Base-by-base conservation (phyloP, 352 stramenopile genomes). In the Chrysophaeum taylorii region DNA sequence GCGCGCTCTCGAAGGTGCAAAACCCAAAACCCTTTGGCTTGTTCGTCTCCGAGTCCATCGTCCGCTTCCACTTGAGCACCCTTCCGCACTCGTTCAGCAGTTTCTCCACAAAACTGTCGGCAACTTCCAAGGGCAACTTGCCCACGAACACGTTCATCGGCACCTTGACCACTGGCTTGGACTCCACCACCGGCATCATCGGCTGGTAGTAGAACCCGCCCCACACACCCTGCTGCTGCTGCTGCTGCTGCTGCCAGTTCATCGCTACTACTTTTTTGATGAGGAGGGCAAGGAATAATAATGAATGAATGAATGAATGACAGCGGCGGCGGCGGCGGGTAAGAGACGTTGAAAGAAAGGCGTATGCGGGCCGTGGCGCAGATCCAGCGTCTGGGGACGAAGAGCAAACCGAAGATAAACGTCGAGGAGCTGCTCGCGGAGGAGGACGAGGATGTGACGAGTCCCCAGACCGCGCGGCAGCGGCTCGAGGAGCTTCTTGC, bases 71-170 rank as follows among this genome's bases (percentile, higher is more conserved):
- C 60, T 71, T 63, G 29, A 71, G 67, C 15, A 71, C 50, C 16
- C 23, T 5, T 14, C 67, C 67, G 67, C 67, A 71, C 50, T 71
- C 25, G 21, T 71, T 45, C 0, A 71, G 67, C 50, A 71, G 25
- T 23, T 25, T 25, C n/a, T 67, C 53, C 23, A 71, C 42, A 27
- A 66, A 62, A 0, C n/a, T 16, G 35, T 71, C 67, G 43, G 42
- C 45, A 23, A 71, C 67, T 23, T 9, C 42, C 4, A 63, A 37
- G n/a, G 67, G 67, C 37, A 71, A 37, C 37, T 64, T 71, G 43
- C 67, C 67, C 48, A 71, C 67, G 35, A 71, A 71, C 16, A 71
- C 67, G 38, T 61, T 71, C 67, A 71, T 71, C n/a, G 67, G 67
- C 33, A 33, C 57, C 1, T 35, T 4, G 33, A 36, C 57, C n/a